Evolutionary conservation across 192 early-diverging fungal species (phyloP), one percentile per base, ranked within the genome.

Genomic region (Coemansia sp.): DNA sequence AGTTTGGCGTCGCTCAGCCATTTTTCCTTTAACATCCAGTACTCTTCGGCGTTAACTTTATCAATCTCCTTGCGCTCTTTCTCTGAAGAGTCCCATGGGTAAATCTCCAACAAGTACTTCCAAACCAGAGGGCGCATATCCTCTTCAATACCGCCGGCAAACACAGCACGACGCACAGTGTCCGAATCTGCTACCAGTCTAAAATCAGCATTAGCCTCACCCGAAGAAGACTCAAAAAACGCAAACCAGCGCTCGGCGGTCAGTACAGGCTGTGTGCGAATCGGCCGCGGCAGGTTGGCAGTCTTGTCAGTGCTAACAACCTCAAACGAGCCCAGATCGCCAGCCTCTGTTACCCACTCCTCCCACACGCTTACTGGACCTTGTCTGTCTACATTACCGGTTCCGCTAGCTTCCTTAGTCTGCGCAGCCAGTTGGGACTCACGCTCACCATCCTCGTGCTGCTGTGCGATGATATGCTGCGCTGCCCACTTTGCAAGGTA

Each of bases 91-190:
- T 84, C 72, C 93, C 93, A 98, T 11, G 92, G 85, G 68, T 92
- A 95, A 4, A 97, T 84, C 14, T 84, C 85, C 31, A 94, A 73
- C 55, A 98, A 82, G 67, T 92, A 98, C 62, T 93, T 91, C 95
- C 95, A 98, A 8, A 93, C 93, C 25, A 92, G 84, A 6, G 88
- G 85, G 21, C 94, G 85, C 51, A 94, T 86, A 46, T 89, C 88
- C 55, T 87, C 84, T 30, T 93, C 90, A 2, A 98, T 81, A 5
- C 96, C 93, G 22, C 91, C 90, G 30, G 87, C 74, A 64, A 92
- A 93, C 22, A 92, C 82, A 17, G 81, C 80, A 10, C 82, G 76
- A 29, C 85, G 82, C 0, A 91, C 83, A 7, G 82, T 64, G 17
- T 77, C 83, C 23, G 87, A 61, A 31, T 79, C 73, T 8, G 81